Percentiles rank a stretch among this genome's conserved stretches.
Evolutionary conservation across 108 stramenopile genomes (phyloP).

Genomic region (Discostella stelligeroides): DNA sequence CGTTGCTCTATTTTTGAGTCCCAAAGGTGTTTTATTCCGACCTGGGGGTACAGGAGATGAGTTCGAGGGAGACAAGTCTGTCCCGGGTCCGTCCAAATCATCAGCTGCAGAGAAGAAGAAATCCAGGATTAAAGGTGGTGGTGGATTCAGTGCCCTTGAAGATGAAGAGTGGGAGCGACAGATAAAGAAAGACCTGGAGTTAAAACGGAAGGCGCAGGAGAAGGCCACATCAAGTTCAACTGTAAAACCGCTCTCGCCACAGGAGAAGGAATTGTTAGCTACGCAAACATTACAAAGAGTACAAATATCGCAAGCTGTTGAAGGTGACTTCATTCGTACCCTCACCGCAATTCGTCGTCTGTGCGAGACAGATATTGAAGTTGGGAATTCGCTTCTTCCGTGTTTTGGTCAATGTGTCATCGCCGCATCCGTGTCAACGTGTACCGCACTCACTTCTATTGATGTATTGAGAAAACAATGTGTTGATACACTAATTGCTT

Average conservation of each 20-base stretch:
- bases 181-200: constrained; percentile 80
- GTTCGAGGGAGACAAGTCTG: constrained; percentile 12
- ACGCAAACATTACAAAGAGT: constrained; percentile 59
- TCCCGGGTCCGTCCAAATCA: not conserved
- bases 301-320: constrained; percentile 35
- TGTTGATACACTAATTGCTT: constrained; percentile 59
- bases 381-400: constrained; percentile 80
- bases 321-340: constrained; percentile 48
- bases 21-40: constrained; percentile 38
- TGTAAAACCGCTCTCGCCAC: constrained; percentile 46
- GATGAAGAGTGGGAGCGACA: constrained; percentile 92
- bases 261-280: constrained; percentile 64
- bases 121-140: constrained; percentile 54
- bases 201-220: constrained; percentile 56
- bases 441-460: constrained; percentile 43
- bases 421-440: constrained; percentile 52
- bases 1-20: constrained; percentile 37
- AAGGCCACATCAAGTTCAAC: constrained; percentile 1
- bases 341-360: constrained; percentile 61
- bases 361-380: constrained; percentile 78
- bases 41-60: constrained; percentile 14
- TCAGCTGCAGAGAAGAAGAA: constrained; percentile 30
- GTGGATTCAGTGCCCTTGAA: constrained; percentile 54
- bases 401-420: constrained; percentile 55
- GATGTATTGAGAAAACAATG: constrained; percentile 41